Percentiles rank a stretch among this genome's conserved stretches.
Conservation (phyloP, 768 basidiomycete genomes). For the Tylopilus subfusipes region DNA sequence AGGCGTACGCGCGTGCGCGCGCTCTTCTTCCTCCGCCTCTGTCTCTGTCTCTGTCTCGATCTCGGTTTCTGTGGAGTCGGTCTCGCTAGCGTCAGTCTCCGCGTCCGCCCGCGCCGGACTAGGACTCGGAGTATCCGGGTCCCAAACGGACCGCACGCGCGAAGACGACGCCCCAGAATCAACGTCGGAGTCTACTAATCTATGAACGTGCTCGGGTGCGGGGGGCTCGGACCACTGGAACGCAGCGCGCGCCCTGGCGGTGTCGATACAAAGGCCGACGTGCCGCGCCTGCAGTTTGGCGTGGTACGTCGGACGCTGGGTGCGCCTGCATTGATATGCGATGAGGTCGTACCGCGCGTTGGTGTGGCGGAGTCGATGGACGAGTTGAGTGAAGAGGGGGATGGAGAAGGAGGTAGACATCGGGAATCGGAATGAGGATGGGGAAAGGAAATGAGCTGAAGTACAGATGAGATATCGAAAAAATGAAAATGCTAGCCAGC, state of each 20-base stretch:
- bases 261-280: slow-evolving; percentile 46
- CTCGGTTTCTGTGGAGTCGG: too few species aligned
- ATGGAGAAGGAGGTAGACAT: slow-evolving; percentile 19
- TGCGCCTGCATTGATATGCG: slow-evolving; percentile 37
- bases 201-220: slow-evolving; percentile 25
- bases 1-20: neutral
- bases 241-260: slow-evolving; percentile 34
- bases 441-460: neutral
- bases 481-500: neutral
- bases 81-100: too few species aligned
- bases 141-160: neutral
- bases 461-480: neutral
- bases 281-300: slow-evolving; percentile 46
- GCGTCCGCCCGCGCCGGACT: neutral
- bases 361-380: slow-evolving; percentile 39
- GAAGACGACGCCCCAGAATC: slow-evolving; percentile 31
- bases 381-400: slow-evolving; percentile 33
- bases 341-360: slow-evolving; percentile 41
- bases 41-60: neutral
- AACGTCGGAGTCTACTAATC: too few species aligned
- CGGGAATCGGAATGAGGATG: neutral
- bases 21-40: neutral
- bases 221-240: slow-evolving; percentile 31
- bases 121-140: too few species aligned
- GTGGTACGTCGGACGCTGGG: slow-evolving; percentile 38